Evolutionary conservation across 2,329 filamentous ascomycete species (phyloP).

Genomic region (Calonectria pseudoturangicola): DNA sequence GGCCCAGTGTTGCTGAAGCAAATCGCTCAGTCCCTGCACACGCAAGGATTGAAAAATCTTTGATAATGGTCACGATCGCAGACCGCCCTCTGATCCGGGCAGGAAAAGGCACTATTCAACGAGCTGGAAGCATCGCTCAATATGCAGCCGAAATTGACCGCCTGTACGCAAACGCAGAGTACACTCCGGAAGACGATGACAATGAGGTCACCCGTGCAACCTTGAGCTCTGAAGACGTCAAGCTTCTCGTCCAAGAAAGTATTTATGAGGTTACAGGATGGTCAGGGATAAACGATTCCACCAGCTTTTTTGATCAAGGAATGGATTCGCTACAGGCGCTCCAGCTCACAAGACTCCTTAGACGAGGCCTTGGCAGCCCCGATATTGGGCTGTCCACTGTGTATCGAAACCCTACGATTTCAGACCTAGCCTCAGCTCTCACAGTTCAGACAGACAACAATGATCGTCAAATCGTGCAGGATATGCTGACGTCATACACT

Average conservation of each 20-base stretch:
- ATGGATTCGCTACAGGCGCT: background rate
- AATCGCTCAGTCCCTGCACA: background rate
- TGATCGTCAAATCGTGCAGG: background rate
- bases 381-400: background rate
- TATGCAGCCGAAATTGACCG: background rate
- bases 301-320: background rate
- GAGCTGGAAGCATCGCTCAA: background rate
- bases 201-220: background rate
- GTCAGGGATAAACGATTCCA: background rate
- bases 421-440: background rate
- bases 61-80: background rate
- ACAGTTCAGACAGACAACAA: background rate
- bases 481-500: background rate
- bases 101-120: constrained; percentile 1
- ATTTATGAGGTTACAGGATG: background rate
- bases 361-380: background rate
- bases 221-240: background rate
- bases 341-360: background rate
- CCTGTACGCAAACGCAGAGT: background rate
- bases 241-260: background rate
- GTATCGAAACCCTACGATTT: background rate
- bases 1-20: background rate
- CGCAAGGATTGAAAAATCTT: constrained; percentile 12
- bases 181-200: background rate
- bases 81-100: background rate